phyloP scores from a whole-genome alignment of 1,284 basidiomycete genomes.

The Cystobasidiaceae sp. region DNA sequence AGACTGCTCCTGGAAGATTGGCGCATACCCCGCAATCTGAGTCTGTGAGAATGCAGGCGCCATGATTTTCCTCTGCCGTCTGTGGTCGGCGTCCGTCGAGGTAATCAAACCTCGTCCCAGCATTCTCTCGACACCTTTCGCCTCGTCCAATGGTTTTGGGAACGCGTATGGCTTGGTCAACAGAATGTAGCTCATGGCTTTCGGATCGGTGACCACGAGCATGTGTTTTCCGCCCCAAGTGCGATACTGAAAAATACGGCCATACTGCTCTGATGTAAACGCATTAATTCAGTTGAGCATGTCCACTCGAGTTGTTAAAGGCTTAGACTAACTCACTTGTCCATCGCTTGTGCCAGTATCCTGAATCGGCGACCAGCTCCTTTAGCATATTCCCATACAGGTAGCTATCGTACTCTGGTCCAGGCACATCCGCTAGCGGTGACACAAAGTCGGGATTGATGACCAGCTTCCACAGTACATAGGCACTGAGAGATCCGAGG shows the following conservation, averaged over 20 bases:
- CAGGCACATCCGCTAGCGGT: background rate
- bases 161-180: constrained; percentile 59
- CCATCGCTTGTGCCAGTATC: background rate
- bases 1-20: constrained; percentile 16
- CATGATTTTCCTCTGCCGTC: constrained; percentile 24
- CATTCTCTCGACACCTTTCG: constrained; percentile 53
- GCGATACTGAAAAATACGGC: constrained; percentile 14
- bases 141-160: constrained; percentile 61
- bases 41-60: constrained; percentile 1
- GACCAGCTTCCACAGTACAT: background rate
- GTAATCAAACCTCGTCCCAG: constrained; percentile 43
- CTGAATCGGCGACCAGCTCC: background rate
- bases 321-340: background rate
- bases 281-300: too few species aligned
- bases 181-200: constrained; percentile 57
- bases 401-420: background rate
- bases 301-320: too few species aligned
- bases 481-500: background rate
- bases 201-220: constrained; percentile 59
- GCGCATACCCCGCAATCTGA: constrained; percentile 4
- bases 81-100: constrained; percentile 47
- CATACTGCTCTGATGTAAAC: constrained; percentile 24
- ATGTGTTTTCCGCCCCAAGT: constrained; percentile 47
- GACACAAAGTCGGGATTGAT: constrained; percentile 10
- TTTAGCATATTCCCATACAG: background rate